Evolutionary conservation across 2,329 filamentous ascomycete species (phyloP).

Genomic region (Penicillium sp.): DNA sequence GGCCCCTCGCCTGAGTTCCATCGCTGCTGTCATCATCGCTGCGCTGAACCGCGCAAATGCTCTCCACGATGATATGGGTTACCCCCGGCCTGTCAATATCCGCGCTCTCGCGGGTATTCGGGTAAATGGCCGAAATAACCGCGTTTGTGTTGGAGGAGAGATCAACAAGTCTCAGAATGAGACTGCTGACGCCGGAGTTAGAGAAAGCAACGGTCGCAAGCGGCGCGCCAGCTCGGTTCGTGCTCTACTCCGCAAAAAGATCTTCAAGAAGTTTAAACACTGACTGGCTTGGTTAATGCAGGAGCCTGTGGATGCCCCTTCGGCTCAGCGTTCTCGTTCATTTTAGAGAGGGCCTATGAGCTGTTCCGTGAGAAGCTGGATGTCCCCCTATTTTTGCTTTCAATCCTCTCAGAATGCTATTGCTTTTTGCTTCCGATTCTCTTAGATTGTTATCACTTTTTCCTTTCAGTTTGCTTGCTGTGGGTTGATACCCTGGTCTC

Average conservation of each 20-base stretch:
- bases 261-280: neutral
- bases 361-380: neutral
- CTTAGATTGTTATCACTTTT: neutral
- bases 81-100: neutral
- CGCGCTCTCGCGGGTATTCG: slow-evolving; percentile 28
- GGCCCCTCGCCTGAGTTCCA: neutral
- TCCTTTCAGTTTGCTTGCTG: neutral
- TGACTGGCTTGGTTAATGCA: neutral
- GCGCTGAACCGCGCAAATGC: neutral
- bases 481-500: neutral
- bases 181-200: neutral
- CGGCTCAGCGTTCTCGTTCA: neutral
- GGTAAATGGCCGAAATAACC: slow-evolving; percentile 11
- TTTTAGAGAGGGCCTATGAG: neutral
- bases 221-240: slow-evolving; percentile 6
- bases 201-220: neutral
- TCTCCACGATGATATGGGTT: neutral
- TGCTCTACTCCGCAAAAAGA: neutral
- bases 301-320: neutral
- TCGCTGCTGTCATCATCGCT: slow-evolving; percentile 1
- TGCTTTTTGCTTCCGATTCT: neutral
- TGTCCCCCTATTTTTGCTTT: neutral
- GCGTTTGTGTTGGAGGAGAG: neutral
- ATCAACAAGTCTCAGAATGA: neutral
- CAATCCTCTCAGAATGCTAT: neutral